Base-by-base conservation (phyloP, 1,139 yeast species). In the Yamadazyma taylorii region DNA sequence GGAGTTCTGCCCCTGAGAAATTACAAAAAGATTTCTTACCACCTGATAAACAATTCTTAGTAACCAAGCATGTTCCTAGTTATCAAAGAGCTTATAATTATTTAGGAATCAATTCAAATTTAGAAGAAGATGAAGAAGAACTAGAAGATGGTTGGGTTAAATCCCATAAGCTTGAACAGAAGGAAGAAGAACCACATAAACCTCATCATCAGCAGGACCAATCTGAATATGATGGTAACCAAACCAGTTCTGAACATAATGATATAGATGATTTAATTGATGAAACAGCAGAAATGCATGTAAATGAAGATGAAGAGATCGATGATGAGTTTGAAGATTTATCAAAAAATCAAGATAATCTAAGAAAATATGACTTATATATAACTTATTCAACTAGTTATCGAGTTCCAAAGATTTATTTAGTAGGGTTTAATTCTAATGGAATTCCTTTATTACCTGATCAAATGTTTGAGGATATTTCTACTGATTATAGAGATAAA, bases 351-450 rank as follows among this genome's bases (percentile, higher is more conserved):
- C 52, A 51, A 47, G 64, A 53, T 40, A 65, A 56, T 24, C 74
- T 78, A 52, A 73, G 98, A 45, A 79, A 80, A 47, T 92, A 90
- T 59, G 96, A 92, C 60, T 66, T 92, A 39, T 92, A 84, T 64
- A 89, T 92, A 52, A 79, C 95, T 7, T 92, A 92, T 59, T 88
- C 96, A 15, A 90, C 98, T 0, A 86, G 96, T 2, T 92, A 92
- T 58, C 73, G 97, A 30, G 98, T 94, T 6, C 99, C 99, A 25
- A 89, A 94, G 67, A 73, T 94, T 73, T 94, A 89, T 54, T 66
- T 92, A 37, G 88, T 88, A 14, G 99, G 99, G 0, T 92, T 81
- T 66, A 81, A 80, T 52, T 73, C 81, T 13, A 78, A 85, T 44
- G 97, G 98, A 0, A 75, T 81, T 13, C 98, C 98, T 1, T 66